Evolutionary conservation across 176 grass and related monocot genomes (phyloP), one percentile per base, ranked within the genome.

Genomic region (Elaeis guineensis): DNA sequence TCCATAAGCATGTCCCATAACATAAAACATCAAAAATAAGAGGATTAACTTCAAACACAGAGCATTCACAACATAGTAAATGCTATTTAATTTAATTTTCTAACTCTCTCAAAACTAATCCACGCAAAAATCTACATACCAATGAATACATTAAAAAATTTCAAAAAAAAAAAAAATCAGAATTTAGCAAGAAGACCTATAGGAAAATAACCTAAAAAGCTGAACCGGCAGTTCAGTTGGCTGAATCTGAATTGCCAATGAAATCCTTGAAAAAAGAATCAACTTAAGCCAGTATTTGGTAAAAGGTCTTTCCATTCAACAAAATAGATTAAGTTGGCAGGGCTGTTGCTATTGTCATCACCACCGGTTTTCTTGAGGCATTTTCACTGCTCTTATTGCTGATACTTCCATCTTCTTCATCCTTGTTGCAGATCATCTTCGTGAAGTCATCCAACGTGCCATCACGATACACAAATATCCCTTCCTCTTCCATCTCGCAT

Each of bases 381-480:
- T 17, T 55, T 17, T 81, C 61, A 39, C 44, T 35, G 72, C 72
- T 44, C 35, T 75, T 59, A 28, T 65, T 72, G 66, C 63, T 60
- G 22, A 67, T 66, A 25, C 21, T 61, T 17, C 58, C 66, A 56
- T 57, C 62, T 3, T 61, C 23, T n/a, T 44, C 11, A 6, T 44
- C 35, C 8, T 3, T 44, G 35, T 44, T 3, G 35, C 35, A 89
- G 26, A 69, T 21, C 24, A 76, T 59, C 59, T 71, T 69, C 29
- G 87, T 89, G 49, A 66, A 24, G 21, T 78, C 69, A 52, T 98
- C 94, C 54, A 98, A 58, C 19, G 87, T 92, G 19, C 81, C 88
- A 21, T 98, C 94, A 29, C 94, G 79, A 73, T 92, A 98, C 25
- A 98, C 76, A 62, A 98, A 74, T 32, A 92, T 77, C 9, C 82